Evolutionary conservation across 129 eudicot species (phyloP).

Genomic region (sunflower (Helianthus annuus)): DNA sequence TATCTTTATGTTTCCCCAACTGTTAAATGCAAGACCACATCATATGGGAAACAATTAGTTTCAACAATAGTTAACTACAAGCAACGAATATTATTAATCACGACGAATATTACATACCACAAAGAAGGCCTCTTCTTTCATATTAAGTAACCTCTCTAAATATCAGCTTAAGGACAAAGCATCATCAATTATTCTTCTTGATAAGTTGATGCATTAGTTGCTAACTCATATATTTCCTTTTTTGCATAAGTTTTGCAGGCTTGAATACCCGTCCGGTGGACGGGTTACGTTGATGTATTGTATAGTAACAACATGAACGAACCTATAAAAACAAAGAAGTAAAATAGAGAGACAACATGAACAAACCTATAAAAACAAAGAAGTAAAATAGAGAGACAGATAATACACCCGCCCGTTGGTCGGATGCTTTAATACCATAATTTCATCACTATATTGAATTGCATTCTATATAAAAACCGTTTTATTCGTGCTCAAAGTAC

Average conservation of each 20-base stretch:
- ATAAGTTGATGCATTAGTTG: conserved; percentile 40
- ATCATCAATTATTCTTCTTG: conserved; percentile 49
- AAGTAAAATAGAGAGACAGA: no score
- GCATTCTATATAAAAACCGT: no score
- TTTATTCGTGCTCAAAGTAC: no score
- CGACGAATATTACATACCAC: conserved; percentile 43
- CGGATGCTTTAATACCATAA: no score
- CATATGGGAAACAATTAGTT: conserved; percentile 10
- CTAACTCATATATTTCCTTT: conserved; percentile 59
- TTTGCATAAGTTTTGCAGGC: background rate
- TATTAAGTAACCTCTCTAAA: conserved; percentile 67
- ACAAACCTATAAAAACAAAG: no score
- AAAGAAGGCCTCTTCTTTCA: conserved; percentile 87
- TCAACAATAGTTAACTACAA: background rate
- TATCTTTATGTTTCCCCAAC: conserved; percentile 77
- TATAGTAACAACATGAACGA: no score
- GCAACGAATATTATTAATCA: conserved; percentile 12
- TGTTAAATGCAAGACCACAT: conserved; percentile 33
- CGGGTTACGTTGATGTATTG: no score
- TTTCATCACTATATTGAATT: no score
- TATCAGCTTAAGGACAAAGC: conserved; percentile 72
- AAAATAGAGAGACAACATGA: no score
- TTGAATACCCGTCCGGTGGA: no score
- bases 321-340: no score
- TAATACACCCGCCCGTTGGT: no score